Conservation (phyloP, 1,284 basidiomycete species). For the Leccinum solheimii region DNA sequence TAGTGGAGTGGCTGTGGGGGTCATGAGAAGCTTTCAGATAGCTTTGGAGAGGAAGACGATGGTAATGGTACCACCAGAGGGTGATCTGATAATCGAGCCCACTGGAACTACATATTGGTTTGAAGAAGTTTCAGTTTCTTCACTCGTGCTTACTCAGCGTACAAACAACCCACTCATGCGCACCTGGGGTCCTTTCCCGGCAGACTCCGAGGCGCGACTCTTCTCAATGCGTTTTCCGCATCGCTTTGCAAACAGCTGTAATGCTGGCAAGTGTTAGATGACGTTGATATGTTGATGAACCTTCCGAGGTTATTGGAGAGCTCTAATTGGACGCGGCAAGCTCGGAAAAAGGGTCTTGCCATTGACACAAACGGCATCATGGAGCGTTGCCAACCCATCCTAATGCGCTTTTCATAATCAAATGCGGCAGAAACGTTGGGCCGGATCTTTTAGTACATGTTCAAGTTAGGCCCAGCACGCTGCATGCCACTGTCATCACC, state of each 20-base stretch:
- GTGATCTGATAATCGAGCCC: too few relatives aligned
- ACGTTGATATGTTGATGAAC: too few relatives aligned
- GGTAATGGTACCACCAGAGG: too few relatives aligned
- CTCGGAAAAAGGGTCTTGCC: background rate
- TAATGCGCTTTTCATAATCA: background rate
- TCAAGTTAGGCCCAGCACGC: background rate
- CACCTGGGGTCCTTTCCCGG: too few relatives aligned
- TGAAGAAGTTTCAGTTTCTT: too few relatives aligned
- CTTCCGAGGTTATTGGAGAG: background rate
- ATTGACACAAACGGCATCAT: background rate
- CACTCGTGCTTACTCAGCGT: too few relatives aligned
- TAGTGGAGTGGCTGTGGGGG: conserved; percentile 16
- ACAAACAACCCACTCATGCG: too few relatives aligned
- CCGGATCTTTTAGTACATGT: background rate
- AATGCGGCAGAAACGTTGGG: background rate
- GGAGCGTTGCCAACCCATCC: background rate
- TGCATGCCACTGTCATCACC: background rate
- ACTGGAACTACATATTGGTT: too few relatives aligned
- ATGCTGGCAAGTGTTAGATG: too few relatives aligned
- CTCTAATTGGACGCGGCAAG: background rate
- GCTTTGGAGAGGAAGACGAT: background rate
- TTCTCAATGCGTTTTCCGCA: too few relatives aligned
- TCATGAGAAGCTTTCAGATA: conserved; percentile 21
- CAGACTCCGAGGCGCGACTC: too few relatives aligned
- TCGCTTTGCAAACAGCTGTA: too few relatives aligned